These are phyloP conservation scores for Grosmannia serpens DNA, from an alignment of 2,329 filamentous ascomycete species.

Conservation along the genomic window DNA sequence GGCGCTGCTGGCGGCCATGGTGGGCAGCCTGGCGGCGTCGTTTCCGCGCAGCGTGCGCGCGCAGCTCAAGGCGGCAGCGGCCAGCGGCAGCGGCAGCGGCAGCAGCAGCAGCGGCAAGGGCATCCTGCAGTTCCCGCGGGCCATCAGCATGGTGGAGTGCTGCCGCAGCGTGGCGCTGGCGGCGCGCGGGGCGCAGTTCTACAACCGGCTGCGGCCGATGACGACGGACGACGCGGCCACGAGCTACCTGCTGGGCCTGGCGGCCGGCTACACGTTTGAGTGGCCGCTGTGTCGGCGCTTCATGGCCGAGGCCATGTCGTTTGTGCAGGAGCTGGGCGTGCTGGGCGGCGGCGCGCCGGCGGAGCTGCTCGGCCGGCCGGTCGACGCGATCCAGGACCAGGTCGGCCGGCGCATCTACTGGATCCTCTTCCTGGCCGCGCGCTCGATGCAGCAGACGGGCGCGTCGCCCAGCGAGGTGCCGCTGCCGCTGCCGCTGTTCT, in stretches of 20 bases:
- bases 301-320: conserved; percentile 58
- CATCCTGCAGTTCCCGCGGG: conserved; percentile 24
- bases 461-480: conserved; percentile 59
- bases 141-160: conserved; percentile 57
- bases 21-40: conserved; percentile 60
- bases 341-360: too few relatives aligned
- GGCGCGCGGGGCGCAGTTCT: conserved; percentile 48
- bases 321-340: conserved; percentile 56
- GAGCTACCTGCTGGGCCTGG: conserved; percentile 63
- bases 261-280: conserved; percentile 56
- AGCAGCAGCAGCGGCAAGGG: too few relatives aligned
- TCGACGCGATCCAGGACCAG: conserved; percentile 62
- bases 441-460: conserved; percentile 68
- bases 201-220: conserved; percentile 30
- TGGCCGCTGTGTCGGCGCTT: conserved; percentile 58
- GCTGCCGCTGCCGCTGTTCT: conserved; percentile 44
- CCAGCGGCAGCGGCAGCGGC: too few relatives aligned
- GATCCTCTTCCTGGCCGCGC: conserved; percentile 64
- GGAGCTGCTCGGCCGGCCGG: too few relatives aligned
- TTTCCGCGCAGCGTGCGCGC: conserved; percentile 61
- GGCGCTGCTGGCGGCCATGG: conserved; percentile 62
- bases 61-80: conserved; percentile 24
- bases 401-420: conserved; percentile 74
- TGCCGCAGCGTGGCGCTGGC: conserved; percentile 59
- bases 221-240: conserved; percentile 50